A percentile compares a stretch with the other conserved stretches of the same genome.
Evolutionary conservation across 352 stramenopile species (phyloP).

Genomic region (Phytopythium boreale): DNA sequence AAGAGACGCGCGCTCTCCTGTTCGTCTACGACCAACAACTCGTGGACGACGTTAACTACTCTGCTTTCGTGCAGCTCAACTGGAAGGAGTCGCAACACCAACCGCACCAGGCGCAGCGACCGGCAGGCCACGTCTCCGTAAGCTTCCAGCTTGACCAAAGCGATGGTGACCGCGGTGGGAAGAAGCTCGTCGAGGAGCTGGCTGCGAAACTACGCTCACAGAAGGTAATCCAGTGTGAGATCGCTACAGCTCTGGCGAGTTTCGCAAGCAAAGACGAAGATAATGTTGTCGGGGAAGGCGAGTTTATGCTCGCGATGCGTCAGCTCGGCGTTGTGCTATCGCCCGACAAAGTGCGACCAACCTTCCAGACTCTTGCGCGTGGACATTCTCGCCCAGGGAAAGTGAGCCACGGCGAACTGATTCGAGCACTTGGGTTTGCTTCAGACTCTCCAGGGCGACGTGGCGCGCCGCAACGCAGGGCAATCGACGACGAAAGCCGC

Average conservation of each 20-base stretch:
- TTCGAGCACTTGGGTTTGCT: slow-evolving; percentile 1
- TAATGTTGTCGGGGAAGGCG: slow-evolving; percentile 13
- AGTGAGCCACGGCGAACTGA: slow-evolving; percentile 1
- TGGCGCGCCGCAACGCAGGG: not conserved
- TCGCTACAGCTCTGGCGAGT: slow-evolving; percentile 17
- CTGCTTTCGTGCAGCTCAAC: slow-evolving; percentile 53
- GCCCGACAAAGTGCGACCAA: slow-evolving; percentile 14
- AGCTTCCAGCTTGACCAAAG: slow-evolving; percentile 12
- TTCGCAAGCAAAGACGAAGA: slow-evolving; percentile 6
- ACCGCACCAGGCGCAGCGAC: slow-evolving; percentile 13
- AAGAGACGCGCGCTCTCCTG: slow-evolving; percentile 51
- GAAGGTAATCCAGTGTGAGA: slow-evolving; percentile 8
- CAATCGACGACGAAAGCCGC: slow-evolving; percentile 26
- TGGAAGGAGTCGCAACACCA: slow-evolving; percentile 33
- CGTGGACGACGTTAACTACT: slow-evolving; percentile 47
- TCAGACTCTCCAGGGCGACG: not conserved
- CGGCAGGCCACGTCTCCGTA: not conserved
- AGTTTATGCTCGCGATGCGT: slow-evolving; percentile 28
- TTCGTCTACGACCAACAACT: slow-evolving; percentile 54
- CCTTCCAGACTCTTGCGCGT: slow-evolving; percentile 25
- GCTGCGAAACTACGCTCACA: slow-evolving; percentile 10
- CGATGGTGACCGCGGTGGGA: slow-evolving; percentile 1
- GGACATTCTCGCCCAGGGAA: not conserved
- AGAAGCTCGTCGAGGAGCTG: slow-evolving; percentile 16
- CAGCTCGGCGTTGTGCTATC: slow-evolving; percentile 25